Evolutionary conservation across 2,329 filamentous ascomycete genomes (phyloP), one percentile per base, ranked within the genome.

Genomic region (Coniochaeta sp.): DNA sequence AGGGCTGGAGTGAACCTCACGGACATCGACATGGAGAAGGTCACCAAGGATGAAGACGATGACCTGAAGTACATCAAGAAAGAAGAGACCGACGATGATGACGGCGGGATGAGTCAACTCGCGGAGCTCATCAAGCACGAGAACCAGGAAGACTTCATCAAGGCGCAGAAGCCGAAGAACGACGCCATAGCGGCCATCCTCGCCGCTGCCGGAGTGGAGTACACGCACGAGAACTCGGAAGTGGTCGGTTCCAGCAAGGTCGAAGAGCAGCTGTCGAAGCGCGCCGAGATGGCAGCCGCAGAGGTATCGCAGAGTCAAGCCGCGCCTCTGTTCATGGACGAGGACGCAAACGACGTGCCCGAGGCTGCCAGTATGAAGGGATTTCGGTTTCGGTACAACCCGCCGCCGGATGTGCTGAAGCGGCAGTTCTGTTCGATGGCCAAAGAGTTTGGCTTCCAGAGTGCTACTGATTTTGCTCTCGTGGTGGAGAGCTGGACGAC

Each of bases 181-280:
- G 89, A 97, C 61, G 86, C 89, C 0, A 79, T 97, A 28, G 87
- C 92, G 59, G 94, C 91, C 2, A 97, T 99, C 55, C 80, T 99
- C 1, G 83, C 89, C 3, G 83, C 85, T 7, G 91, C 89, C 0
- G 94, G 94, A 2, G 91, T 99, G 0, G 85, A 94, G 62, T 99
- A 99, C 66, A 95, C 91, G 0, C 94, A 99, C 63, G 88, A 97
- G 60, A 99, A 99, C 65, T 90, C 89, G 1, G 91, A 99, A 68
- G 91, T 99, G 13, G 82, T 99, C 52, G 94, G 94, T 10, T 86
- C 89, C 1, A 94, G 87, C n/a, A 89, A 87, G 59, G 80, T 96
- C n/a, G 94, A 99, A 69, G 86, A 88, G 56, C 82, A 86, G 53
- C 79, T 99, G 5, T 91, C 87, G 45, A 84, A 85, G 18, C 83